Conservation (phyloP, 2,329 filamentous ascomycete genomes). For the Trichoderma simmonsii region DNA sequence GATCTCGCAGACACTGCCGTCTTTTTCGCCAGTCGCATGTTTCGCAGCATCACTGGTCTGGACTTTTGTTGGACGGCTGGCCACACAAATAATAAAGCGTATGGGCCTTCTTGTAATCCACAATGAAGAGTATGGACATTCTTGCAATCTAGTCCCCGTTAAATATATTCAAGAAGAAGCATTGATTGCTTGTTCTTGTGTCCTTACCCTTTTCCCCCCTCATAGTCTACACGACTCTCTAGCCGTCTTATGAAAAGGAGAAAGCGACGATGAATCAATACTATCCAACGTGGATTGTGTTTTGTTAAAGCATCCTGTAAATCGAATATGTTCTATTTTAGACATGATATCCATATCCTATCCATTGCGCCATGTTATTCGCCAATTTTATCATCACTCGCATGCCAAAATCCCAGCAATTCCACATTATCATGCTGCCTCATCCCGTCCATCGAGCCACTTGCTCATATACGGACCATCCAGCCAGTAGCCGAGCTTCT, state of each 20-base stretch:
- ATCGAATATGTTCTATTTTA: not conserved
- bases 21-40: too few species aligned
- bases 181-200: too few species aligned
- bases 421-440: conserved; percentile 14
- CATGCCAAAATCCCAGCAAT: not conserved
- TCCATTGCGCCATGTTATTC: not conserved
- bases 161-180: too few species aligned
- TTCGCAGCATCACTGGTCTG: too few species aligned
- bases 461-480: conserved; percentile 85
- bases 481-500: conserved; percentile 85
- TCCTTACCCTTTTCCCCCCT: not conserved
- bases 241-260: not conserved
- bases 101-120: too few species aligned
- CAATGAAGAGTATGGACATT: too few species aligned
- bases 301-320: not conserved
- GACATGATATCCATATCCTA: not conserved
- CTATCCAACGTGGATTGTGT: not conserved
- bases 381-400: not conserved
- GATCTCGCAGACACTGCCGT: too few species aligned
- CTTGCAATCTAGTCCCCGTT: too few species aligned
- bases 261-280: not conserved
- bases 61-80: too few species aligned
- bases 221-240: not conserved
- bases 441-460: conserved; percentile 51
- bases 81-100: too few species aligned